Conservation (phyloP, 306 rosid genomes). For the Prunus mume region DNA sequence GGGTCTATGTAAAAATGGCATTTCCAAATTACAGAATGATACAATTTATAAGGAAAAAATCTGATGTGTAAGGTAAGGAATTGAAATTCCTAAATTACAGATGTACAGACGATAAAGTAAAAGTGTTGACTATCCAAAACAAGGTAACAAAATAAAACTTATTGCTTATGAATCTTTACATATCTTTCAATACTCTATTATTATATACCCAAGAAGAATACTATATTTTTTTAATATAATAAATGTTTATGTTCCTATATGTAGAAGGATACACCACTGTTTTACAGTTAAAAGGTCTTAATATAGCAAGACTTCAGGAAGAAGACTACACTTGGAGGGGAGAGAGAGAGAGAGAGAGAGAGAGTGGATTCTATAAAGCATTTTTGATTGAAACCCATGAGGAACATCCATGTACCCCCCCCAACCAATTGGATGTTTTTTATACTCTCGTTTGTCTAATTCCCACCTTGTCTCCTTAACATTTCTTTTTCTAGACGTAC, state of each 20-base stretch:
- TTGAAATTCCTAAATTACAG: too few relatives aligned
- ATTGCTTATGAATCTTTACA: too few relatives aligned
- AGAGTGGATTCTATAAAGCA: slow-evolving; percentile 20
- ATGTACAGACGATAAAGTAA: too few relatives aligned
- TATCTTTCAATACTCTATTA: background rate
- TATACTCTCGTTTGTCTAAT: slow-evolving; percentile 28
- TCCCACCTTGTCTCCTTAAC: slow-evolving; percentile 34
- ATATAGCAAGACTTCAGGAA: slow-evolving; percentile 50
- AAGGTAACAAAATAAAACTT: too few relatives aligned
- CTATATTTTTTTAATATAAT: background rate
- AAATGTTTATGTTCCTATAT: slow-evolving; percentile 35
- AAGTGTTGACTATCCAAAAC: too few relatives aligned
- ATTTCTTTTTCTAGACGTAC: slow-evolving; percentile 33
- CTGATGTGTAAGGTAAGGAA: too few relatives aligned
- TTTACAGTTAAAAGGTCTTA: slow-evolving; percentile 77
- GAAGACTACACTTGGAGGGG: slow-evolving; percentile 25
- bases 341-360: slow-evolving; percentile 21
- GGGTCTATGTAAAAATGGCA: background rate
- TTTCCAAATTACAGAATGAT: too few relatives aligned
- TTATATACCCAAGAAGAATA: background rate
- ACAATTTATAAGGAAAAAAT: too few relatives aligned
- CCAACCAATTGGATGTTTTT: slow-evolving; percentile 32
- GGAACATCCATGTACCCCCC: slow-evolving; percentile 31
- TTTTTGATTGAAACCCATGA: slow-evolving; percentile 45
- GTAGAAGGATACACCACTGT: slow-evolving; percentile 42